Evolutionary conservation across 2,329 filamentous ascomycete genomes (phyloP), one percentile per base, ranked within the genome.

Genomic region (Sclerotinia subarctica): DNA sequence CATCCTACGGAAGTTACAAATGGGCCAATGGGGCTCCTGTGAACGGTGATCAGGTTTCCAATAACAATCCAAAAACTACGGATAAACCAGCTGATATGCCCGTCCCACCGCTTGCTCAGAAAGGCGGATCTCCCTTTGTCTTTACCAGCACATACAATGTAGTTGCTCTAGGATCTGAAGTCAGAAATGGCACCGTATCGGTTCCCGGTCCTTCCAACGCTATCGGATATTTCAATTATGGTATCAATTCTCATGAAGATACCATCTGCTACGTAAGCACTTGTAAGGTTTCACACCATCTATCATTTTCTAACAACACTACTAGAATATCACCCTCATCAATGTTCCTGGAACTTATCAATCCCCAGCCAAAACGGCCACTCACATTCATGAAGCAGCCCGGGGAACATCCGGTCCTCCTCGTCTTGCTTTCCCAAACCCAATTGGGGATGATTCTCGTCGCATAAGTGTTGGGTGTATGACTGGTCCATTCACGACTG

Each of bases 131-230:
- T n/a, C 67, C 70, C 19, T 74, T 74, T 46, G 67, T 64, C 64
- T 85, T 83, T 78, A 83, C 82, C 59, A 81, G 79, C 46, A 80
- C 78, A 62, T 84, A 80, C 77, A 71, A 79, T 44, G 76, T 84
- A 68, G 76, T 79, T 54, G 83, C 83, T 35, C 79, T 77, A 0
- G 82, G 82, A 1, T 78, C 81, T 42, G 78, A 84, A 70, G 82
- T 85, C 68, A 78, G 82, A 71, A 80, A 81, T 68, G 78, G 76
- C 52, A 80, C 76, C 3, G 76, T 70, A 1, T 53, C 68, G 2
- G 71, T 69, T 5, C 73, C 73, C 4, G 80, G 81, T 26, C 76
- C 80, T 19, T 70, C 75, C 8, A 81, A 81, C 59, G 79, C 81
- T 26, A 75, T 78, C 26, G 82, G 82, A 19, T 78, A 80, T 70